Evolutionary conservation across 2,329 filamentous ascomycete species (phyloP), one percentile per base, ranked within the genome.

Genomic region (Stenocarpella maydis): DNA sequence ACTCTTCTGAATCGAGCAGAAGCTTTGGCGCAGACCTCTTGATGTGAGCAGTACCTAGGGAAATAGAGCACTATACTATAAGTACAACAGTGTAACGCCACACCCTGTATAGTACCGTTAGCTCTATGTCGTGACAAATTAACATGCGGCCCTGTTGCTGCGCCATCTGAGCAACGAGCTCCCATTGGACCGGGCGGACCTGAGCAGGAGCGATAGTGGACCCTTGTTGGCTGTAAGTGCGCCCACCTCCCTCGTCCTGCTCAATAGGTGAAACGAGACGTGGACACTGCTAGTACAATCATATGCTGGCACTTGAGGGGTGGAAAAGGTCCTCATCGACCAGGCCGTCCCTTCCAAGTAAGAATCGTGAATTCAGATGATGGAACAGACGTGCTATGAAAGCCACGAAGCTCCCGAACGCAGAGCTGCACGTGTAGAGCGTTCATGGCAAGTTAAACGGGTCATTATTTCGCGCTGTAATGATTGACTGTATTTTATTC

Each of bases 401-500:
- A 15, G 19, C n/a, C 28, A 41, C 39, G 7, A 26, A 17, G 0
- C 43, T 8, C 17, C 2, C 34, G 10, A 2, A 37, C 10, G 34
- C 34, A 15, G 28, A n/a, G 8, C 7, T 4, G 14, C 2, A 31
- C 21, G 7, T 10, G 3, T 15, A 12, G 34, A 28, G 7, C 12
- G 15, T 26, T 26, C 21, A 26, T 43, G 12, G 15, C 2, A 41
- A 43, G 26, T 4, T 8, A n/a, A n/a, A 6, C 26, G n/a, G 10
- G 24, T 31, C 31, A 31, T 8, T 5, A 31, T 28, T n/a, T 41
- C 7, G 24, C 41, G 14, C 58, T 43, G 58, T 61, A 61, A 61
- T 34, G 41, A 61, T 14, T 43, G 58, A 61, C 26, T 61, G 41
- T 47, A 47, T 47, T 61, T 61, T 61, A 31, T 61, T 47, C n/a